Evolutionary conservation across 352 stramenopile species (phyloP).

Genomic region (Phytophthora nicotianae): DNA sequence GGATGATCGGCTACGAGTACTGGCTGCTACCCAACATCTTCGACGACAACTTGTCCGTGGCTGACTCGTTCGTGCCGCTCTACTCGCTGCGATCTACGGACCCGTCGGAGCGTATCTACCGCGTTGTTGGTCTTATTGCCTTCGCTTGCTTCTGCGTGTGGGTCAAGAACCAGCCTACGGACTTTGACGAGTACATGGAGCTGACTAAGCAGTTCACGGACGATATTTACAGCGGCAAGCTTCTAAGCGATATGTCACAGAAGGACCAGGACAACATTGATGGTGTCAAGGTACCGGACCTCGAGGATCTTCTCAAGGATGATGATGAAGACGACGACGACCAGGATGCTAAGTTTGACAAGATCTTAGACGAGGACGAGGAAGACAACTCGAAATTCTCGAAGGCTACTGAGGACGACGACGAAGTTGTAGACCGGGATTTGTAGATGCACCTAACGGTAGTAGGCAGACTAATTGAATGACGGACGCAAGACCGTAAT

Average conservation of each 20-base stretch:
- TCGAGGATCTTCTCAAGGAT: slow-evolving; percentile 86
- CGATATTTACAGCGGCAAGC: slow-evolving; percentile 99
- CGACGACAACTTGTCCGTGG: slow-evolving; percentile 97
- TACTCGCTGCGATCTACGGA: slow-evolving; percentile 89
- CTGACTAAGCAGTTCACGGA: slow-evolving; percentile 99
- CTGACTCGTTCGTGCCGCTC: slow-evolving; percentile 98
- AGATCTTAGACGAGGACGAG: slow-evolving; percentile 84
- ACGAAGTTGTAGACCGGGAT: slow-evolving; percentile 58
- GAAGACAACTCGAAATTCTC: slow-evolving; percentile 47
- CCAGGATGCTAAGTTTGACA: slow-evolving; percentile 74
- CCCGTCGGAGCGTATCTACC: slow-evolving; percentile 95
- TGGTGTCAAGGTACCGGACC: slow-evolving; percentile 91
- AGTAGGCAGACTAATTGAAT: slow-evolving; percentile 32
- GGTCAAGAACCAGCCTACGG: slow-evolving; percentile 98
- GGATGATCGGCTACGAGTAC: slow-evolving; percentile 96
- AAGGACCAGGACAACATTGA: slow-evolving; percentile 98
- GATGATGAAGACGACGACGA: slow-evolving; percentile 84
- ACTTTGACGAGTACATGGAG: slow-evolving; percentile 99
- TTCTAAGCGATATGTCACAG: slow-evolving; percentile 98
- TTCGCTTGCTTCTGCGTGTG: slow-evolving; percentile 97
- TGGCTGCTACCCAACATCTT: slow-evolving; percentile 99
- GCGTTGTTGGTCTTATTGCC: slow-evolving; percentile 89
- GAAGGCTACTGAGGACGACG: slow-evolving; percentile 38
- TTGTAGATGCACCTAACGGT: slow-evolving; percentile 62
- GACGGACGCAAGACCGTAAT: slow-evolving; percentile 23